A percentile compares a stretch with the other conserved stretches of the same genome.
Conservation (phyloP, 2,329 filamentous ascomycete species). For the Tolypocladium paradoxum region DNA sequence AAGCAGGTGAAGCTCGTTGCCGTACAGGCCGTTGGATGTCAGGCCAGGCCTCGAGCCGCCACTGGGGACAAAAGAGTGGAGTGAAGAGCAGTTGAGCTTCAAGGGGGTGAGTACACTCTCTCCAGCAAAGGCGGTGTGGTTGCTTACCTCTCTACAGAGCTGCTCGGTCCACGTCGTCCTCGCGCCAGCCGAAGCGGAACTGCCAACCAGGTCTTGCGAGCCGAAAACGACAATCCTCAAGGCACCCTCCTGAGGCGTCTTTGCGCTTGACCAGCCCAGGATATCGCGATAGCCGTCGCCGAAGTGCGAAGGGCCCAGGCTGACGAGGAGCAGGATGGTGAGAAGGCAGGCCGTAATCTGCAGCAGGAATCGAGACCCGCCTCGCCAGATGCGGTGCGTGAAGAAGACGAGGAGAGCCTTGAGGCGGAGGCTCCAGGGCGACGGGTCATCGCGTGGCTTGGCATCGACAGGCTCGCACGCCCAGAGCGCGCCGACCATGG, state of each 20-base stretch:
- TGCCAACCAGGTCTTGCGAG: slow-evolving; percentile 33
- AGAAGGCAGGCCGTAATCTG: slow-evolving; percentile 15
- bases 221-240: slow-evolving; percentile 43
- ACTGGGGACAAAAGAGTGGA: slow-evolving; percentile 34
- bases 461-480: not conserved
- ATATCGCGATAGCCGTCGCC: slow-evolving; percentile 13
- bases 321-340: slow-evolving; percentile 16
- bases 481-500: not conserved
- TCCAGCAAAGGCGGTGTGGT: too few species aligned
- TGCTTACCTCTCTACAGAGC: slow-evolving; percentile 35
- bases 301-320: slow-evolving; percentile 11
- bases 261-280: slow-evolving; percentile 9
- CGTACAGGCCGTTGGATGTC: slow-evolving; percentile 45
- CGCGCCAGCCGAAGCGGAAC: slow-evolving; percentile 15
- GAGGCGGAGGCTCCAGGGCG: slow-evolving; percentile 9
- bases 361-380: slow-evolving; percentile 19
- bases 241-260: slow-evolving; percentile 15
- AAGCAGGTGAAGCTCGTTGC: slow-evolving; percentile 24
- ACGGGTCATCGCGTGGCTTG: slow-evolving; percentile 9
- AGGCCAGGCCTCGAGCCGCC: slow-evolving; percentile 33
- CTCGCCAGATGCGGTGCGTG: slow-evolving; percentile 30
- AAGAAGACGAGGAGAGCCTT: slow-evolving; percentile 26
- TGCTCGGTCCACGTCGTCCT: slow-evolving; percentile 34
- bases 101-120: not conserved
- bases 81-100: slow-evolving; percentile 34